Percentiles rank a stretch among this genome's conserved stretches.
Evolutionary conservation across 2,329 filamentous ascomycete genomes (phyloP).

Genomic region (Ceratocystis papillata): DNA sequence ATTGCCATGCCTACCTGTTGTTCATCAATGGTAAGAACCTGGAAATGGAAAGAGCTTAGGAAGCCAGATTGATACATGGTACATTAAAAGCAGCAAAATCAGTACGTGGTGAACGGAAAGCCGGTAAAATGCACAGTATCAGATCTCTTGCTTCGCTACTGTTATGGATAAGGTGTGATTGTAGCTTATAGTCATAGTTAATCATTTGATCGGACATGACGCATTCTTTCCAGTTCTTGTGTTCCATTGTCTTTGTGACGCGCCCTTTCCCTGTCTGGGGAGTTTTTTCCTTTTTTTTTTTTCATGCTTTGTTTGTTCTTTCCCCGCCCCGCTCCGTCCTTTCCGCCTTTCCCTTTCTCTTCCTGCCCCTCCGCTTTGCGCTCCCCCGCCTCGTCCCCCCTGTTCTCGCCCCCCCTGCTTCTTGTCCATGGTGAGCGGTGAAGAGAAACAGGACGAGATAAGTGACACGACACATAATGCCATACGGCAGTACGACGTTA

Average conservation of each 20-base stretch:
- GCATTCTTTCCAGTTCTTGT: not conserved
- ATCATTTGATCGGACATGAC: not conserved
- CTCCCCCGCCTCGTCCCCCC: not conserved
- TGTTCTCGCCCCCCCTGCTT: not conserved
- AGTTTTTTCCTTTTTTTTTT: not conserved
- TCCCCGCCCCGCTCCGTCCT: not conserved
- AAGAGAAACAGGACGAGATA: not conserved
- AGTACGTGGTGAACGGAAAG: not conserved
- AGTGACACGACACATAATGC: constrained; percentile 10
- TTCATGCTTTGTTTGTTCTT: not conserved
- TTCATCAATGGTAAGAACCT: not conserved
- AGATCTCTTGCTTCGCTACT: not conserved
- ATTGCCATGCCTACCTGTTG: not conserved
- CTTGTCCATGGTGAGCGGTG: not conserved
- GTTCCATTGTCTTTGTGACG: not conserved
- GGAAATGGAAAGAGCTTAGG: not conserved
- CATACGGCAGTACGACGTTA: not conserved
- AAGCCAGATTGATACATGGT: not conserved
- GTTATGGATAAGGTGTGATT: not conserved
- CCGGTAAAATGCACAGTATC: not conserved
- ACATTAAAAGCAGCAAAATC: not conserved
- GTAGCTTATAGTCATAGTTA: not conserved
- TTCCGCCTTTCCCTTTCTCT: not conserved
- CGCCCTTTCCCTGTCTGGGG: not conserved
- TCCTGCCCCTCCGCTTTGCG: not conserved